Evolutionary conservation across 1,284 basidiomycete genomes (phyloP).

Genomic region (Trichosporon ovoides): DNA sequence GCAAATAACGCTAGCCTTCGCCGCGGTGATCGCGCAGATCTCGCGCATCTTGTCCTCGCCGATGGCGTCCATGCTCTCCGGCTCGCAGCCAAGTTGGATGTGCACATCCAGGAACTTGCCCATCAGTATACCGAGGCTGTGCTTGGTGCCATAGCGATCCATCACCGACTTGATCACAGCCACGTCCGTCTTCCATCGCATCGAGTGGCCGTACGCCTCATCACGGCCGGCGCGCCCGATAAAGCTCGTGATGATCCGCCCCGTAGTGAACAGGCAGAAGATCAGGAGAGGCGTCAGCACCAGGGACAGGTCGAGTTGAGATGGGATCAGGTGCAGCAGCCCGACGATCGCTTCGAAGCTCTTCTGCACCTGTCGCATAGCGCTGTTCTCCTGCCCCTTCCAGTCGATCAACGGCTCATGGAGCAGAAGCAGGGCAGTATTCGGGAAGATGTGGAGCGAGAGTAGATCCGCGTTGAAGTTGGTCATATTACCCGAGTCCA

Average conservation of each 20-base stretch:
- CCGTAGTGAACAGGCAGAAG: slow-evolving; percentile 35
- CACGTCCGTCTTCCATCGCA: slow-evolving; percentile 33
- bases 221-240: slow-evolving; percentile 21
- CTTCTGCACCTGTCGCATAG: slow-evolving; percentile 21
- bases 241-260: slow-evolving; percentile 31
- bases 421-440: slow-evolving; percentile 30
- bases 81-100: slow-evolving; percentile 1
- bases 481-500: slow-evolving; percentile 16
- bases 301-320: slow-evolving; percentile 36
- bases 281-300: slow-evolving; percentile 31
- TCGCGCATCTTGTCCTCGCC: neutral
- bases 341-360: slow-evolving; percentile 32
- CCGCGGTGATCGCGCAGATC: neutral
- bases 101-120: slow-evolving; percentile 10
- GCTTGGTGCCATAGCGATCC: slow-evolving; percentile 16
- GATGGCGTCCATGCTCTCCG: neutral
- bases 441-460: slow-evolving; percentile 37
- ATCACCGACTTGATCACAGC: slow-evolving; percentile 22
- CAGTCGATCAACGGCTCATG: slow-evolving; percentile 39
- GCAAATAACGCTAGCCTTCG: neutral
- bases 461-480: slow-evolving; percentile 32
- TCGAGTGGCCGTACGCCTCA: slow-evolving; percentile 25
- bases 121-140: slow-evolving; percentile 11
- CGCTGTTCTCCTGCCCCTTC: slow-evolving; percentile 15
- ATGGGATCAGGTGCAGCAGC: slow-evolving; percentile 39